These are phyloP conservation scores for Durio zibethinus DNA, from an alignment of 345 rosid genomes.

Conservation along the genomic window DNA sequence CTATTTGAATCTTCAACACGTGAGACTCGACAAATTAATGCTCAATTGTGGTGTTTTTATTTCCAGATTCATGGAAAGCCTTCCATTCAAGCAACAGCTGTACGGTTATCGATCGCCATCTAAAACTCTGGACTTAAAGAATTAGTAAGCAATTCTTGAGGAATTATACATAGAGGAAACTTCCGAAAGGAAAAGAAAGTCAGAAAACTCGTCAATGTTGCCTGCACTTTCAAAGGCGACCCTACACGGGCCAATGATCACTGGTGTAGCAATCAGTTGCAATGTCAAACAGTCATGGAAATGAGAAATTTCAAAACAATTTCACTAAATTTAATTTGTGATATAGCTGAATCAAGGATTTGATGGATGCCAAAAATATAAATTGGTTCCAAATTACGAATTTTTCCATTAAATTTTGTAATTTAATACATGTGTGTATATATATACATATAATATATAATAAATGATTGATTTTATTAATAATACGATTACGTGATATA, in stretches of 20 bases:
- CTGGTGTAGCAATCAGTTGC: neutral
- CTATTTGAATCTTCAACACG: neutral
- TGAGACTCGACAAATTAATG: neutral
- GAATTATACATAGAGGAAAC: neutral
- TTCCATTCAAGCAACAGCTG: neutral
- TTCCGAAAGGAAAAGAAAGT: neutral
- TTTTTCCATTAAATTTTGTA: too few relatives aligned
- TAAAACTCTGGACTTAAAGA: neutral
- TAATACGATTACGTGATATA: too few relatives aligned
- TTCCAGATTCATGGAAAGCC: neutral
- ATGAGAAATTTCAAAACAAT: neutral
- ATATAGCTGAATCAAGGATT: neutral
- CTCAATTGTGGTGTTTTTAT: neutral
- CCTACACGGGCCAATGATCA: neutral
- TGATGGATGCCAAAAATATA: too few relatives aligned
- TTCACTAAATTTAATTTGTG: neutral
- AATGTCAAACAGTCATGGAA: neutral
- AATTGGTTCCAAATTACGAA: too few relatives aligned
- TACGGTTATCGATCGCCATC: neutral
- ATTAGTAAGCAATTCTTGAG: neutral
- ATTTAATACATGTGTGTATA: too few relatives aligned
- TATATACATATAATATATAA: too few relatives aligned
- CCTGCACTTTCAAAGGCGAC: neutral
- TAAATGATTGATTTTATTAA: too few relatives aligned
- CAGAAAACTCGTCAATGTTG: neutral